These are phyloP conservation scores for Cryptococcus sp. DNA, from an alignment of 1,284 basidiomycete genomes.

Conservation along the genomic window DNA sequence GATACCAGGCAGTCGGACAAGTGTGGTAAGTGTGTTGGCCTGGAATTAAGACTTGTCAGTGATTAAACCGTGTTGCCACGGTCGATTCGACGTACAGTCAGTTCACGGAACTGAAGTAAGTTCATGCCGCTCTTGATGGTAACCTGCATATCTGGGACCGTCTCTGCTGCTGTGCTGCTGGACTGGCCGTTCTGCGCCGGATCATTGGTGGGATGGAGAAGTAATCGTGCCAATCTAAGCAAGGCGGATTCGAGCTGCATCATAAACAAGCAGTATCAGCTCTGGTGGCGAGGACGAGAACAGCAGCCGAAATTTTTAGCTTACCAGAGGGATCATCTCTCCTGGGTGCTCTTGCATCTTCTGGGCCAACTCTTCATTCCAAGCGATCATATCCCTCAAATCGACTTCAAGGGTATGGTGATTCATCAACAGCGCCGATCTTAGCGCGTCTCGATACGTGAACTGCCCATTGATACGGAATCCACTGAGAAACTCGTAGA, in stretches of 20 bases:
- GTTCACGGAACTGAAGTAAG: slow-evolving; percentile 89
- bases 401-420: slow-evolving; percentile 92
- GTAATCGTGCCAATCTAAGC: slow-evolving; percentile 73
- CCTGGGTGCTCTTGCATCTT: slow-evolving; percentile 84
- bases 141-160: slow-evolving; percentile 84
- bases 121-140: slow-evolving; percentile 86
- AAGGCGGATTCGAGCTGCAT: slow-evolving; percentile 83
- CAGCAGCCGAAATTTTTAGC: slow-evolving; percentile 21
- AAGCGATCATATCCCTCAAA: slow-evolving; percentile 83
- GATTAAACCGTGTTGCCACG: neutral
- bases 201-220: slow-evolving; percentile 66
- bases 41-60: slow-evolving; percentile 28
- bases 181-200: slow-evolving; percentile 59
- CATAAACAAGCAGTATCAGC: neutral
- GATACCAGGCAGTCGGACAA: slow-evolving; percentile 96
- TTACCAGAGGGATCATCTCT: slow-evolving; percentile 84
- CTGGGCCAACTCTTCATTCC: slow-evolving; percentile 91
- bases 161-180: slow-evolving; percentile 57
- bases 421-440: slow-evolving; percentile 85
- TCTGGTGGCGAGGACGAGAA: too few relatives aligned
- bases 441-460: slow-evolving; percentile 82
- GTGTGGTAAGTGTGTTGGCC: slow-evolving; percentile 90
- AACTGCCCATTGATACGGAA: slow-evolving; percentile 87
- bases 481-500: slow-evolving; percentile 80
- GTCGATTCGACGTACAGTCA: slow-evolving; percentile 59